Evolutionary conservation across 768 basidiomycete species (phyloP).

Genomic region (Vishniacozyma victoriae): DNA sequence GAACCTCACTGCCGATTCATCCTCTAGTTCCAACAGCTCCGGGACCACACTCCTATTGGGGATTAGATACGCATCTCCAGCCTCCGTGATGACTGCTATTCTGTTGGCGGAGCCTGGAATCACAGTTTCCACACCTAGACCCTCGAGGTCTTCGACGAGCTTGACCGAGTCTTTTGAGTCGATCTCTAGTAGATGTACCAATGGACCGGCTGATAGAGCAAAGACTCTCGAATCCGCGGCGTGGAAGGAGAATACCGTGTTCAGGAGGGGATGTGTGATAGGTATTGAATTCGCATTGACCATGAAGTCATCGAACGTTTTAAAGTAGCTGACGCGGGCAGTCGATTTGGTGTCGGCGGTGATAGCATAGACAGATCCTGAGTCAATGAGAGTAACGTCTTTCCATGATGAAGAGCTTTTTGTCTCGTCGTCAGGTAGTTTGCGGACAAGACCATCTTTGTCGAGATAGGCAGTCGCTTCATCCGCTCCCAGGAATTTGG

Average conservation of each 20-base stretch:
- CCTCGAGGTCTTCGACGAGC: constrained; percentile 25
- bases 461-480: constrained; percentile 5
- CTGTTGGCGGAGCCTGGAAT: constrained; percentile 16
- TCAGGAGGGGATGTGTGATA: constrained; percentile 11
- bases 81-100: constrained; percentile 15
- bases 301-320: constrained; percentile 10
- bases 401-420: constrained; percentile 3
- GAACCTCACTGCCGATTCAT: constrained; percentile 13
- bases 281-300: background rate
- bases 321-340: constrained; percentile 3
- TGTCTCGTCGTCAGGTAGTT: background rate
- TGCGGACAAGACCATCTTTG: constrained; percentile 3
- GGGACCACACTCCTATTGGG: constrained; percentile 2
- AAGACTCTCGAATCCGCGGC: constrained; percentile 29
- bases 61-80: constrained; percentile 21
- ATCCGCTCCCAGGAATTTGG: background rate
- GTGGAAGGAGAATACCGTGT: constrained; percentile 4
- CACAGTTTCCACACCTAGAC: constrained; percentile 7
- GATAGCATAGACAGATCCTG: constrained; percentile 12
- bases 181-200: constrained; percentile 21
- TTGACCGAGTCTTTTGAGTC: background rate
- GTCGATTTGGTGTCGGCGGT: constrained; percentile 1
- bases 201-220: constrained; percentile 1
- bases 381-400: constrained; percentile 16
- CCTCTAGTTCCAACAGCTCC: constrained; percentile 16